Evolutionary conservation across 129 eudicot species (phyloP).

Genomic region (Ambrosia trifida): DNA sequence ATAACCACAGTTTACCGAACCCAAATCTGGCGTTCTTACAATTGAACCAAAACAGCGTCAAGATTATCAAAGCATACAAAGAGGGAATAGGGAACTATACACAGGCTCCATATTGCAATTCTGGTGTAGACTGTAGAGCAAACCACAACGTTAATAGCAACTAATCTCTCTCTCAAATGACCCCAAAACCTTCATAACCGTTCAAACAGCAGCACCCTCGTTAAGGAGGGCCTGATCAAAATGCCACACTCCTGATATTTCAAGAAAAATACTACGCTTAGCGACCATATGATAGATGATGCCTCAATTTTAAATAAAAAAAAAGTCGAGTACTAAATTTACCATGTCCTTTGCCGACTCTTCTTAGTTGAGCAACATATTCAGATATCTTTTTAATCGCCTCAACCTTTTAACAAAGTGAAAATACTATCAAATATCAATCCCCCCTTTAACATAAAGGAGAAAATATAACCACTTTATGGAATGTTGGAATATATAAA

Average conservation of each 20-base stretch:
- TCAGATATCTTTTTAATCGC: constrained; percentile 91
- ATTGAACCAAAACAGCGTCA: background rate
- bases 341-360: constrained; percentile 99
- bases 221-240: constrained; percentile 80
- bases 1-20: constrained; percentile 1
- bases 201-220: constrained; percentile 60
- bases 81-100: constrained; percentile 3
- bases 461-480: background rate
- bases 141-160: constrained; percentile 5
- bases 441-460: background rate
- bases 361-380: constrained; percentile 93
- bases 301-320: background rate
- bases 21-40: constrained; percentile 2
- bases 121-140: background rate
- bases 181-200: constrained; percentile 6
- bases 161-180: background rate
- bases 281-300: constrained; percentile 10
- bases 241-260: constrained; percentile 85
- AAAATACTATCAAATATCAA: constrained; percentile 8
- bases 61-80: background rate
- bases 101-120: constrained; percentile 11
- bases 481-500: background rate
- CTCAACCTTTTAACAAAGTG: constrained; percentile 59
- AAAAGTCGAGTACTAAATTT: constrained; percentile 3
- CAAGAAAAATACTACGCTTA: constrained; percentile 7